Base-by-base conservation (phyloP, 73 alveolate species). In the Uronychia binucleata region DNA sequence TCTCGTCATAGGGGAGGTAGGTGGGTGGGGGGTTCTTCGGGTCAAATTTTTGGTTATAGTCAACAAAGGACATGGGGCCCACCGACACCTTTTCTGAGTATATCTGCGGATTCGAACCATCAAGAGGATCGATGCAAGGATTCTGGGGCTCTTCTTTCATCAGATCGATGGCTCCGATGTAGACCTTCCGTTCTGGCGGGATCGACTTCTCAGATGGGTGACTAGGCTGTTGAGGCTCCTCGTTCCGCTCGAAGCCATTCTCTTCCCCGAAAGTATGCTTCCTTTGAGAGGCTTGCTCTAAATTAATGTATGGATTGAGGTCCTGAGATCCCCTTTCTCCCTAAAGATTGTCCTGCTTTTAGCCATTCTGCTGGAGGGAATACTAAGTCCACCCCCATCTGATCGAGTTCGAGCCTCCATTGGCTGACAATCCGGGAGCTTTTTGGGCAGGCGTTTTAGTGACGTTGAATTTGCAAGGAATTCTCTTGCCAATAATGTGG, bases 1-100 rank as follows among this genome's bases (percentile, higher is more conserved):
- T 59, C 58, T 28, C 28, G 26, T 82, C 91, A 26, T 77, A 76
- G 28, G 76, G n/a, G 34, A 83, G 57, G 89, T 90, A 90, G 30
- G 75, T 74, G 32, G 92, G 92, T 58, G 95, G 92, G 26, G 95
- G 95, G 26, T 90, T 84, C 29, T 79, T 79, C 46, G 79, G 29
- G 76, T 85, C 81, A 28, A 78, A 84, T 26, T 31, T 29, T 28
- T 82, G 28, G 33, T 87, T 75, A 34, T 26, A 79, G 30, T 87
- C 93, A 28, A 58, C 81, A 31, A 87, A 87, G 26, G 89, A 81
- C 27, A 60, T 33, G 5, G 80, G 84, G 13, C 82, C 82, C 26
- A 81, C 86, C 29, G 93, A 28, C 59, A 59, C 81, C 11, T 28
- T 32, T 74, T 27, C n/a, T n/a, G 76, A 31, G 27, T 60, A 34